Conservation (phyloP, 2,329 filamentous ascomycete species). For the Paracorniculantispora psalliotae region DNA sequence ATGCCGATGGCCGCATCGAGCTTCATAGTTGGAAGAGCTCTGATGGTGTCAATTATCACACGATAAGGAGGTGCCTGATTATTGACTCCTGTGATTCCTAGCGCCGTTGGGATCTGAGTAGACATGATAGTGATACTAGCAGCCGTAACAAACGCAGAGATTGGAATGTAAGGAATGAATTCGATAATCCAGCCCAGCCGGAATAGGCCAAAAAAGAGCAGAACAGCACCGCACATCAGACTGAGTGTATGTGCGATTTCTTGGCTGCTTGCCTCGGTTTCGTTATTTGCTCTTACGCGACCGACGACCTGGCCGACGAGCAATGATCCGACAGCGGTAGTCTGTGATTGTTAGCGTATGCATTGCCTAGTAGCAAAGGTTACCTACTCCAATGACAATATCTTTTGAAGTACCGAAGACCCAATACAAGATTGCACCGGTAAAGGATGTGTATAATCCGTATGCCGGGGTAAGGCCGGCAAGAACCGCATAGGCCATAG, state of each 20-base stretch:
- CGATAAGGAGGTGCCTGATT: conserved; percentile 40
- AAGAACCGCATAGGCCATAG: conserved; percentile 73
- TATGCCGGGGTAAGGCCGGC: conserved; percentile 64
- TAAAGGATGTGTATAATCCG: conserved; percentile 77
- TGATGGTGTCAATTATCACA: conserved; percentile 40
- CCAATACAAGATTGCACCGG: conserved; percentile 77
- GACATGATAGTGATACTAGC: conserved; percentile 47
- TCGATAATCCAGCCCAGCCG: conserved; percentile 48
- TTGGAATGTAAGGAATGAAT: conserved; percentile 46
- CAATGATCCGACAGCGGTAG: conserved; percentile 47
- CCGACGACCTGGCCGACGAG: conserved; percentile 44
- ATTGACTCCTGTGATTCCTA: conserved; percentile 41
- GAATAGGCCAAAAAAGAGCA: conserved; percentile 41
- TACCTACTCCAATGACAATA: conserved; percentile 65
- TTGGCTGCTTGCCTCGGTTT: conserved; percentile 31
- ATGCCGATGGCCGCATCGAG: conserved; percentile 71
- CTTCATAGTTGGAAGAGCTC: conserved; percentile 36
- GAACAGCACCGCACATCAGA: conserved; percentile 39
- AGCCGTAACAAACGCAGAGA: conserved; percentile 47
- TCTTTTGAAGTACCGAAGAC: conserved; percentile 81
- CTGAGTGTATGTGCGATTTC: conserved; percentile 41
- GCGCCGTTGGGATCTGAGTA: conserved; percentile 39
- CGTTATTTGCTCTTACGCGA: conserved; percentile 31
- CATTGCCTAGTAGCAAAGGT: rapidly evolving
- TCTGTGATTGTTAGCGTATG: conserved; percentile 36